Conservation (phyloP, 2,329 filamentous ascomycete genomes). For the Onygenales sp. region DNA sequence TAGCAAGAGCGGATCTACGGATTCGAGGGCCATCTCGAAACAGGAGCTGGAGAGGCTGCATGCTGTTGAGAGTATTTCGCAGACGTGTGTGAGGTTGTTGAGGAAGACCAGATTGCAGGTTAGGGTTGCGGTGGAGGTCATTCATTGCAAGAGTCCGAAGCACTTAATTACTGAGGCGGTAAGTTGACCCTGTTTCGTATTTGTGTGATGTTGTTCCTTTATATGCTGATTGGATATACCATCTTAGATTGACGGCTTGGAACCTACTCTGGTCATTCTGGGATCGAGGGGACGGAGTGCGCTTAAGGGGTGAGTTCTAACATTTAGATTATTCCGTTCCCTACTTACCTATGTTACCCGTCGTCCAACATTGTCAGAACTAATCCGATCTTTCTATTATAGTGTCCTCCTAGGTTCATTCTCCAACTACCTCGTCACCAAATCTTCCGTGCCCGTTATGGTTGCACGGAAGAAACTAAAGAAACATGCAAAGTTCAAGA, state of each 20-base stretch:
- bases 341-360: conserved; percentile 1
- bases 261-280: conserved; percentile 84
- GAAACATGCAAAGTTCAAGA: conserved; percentile 76
- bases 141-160: conserved; percentile 96
- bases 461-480: conserved; percentile 83
- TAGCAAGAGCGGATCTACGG: conserved; percentile 35
- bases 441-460: conserved; percentile 96
- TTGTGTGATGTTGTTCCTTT: neutral
- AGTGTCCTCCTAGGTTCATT: conserved; percentile 93
- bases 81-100: conserved; percentile 73
- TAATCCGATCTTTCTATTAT: conserved; percentile 4
- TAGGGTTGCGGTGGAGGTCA: conserved; percentile 85
- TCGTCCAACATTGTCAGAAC: neutral
- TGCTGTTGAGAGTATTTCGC: conserved; percentile 74
- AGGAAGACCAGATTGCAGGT: conserved; percentile 90
- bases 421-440: conserved; percentile 93
- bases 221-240: conserved; percentile 7
- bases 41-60: conserved; percentile 70
- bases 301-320: conserved; percentile 67
- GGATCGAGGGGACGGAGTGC: conserved; percentile 86
- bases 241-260: conserved; percentile 69
- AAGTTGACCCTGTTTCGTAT: conserved; percentile 21
- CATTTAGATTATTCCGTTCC: neutral
- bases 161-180: conserved; percentile 90
- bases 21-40: conserved; percentile 45